These are phyloP conservation scores for Gossypium trilobum DNA, from an alignment of 441 rosid genomes.

Conservation along the genomic window DNA sequence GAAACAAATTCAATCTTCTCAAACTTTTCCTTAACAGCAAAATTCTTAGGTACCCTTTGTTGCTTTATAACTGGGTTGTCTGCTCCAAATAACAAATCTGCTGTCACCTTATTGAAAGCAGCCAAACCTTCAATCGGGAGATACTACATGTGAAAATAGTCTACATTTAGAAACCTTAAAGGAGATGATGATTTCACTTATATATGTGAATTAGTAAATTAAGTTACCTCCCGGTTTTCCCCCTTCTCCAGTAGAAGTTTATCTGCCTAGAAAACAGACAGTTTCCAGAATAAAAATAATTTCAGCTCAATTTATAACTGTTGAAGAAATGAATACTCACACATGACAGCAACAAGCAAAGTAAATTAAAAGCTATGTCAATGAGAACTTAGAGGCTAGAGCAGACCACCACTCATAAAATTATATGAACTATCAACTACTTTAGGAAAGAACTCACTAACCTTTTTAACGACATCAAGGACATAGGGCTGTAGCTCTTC, in stretches of 20 bases:
- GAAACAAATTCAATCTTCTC: neutral
- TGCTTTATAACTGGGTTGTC: conserved; percentile 62
- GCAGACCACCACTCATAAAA: neutral
- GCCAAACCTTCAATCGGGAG: conserved; percentile 95
- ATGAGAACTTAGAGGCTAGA: neutral
- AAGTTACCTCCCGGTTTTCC: conserved; percentile 82
- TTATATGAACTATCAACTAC: conserved; percentile 2
- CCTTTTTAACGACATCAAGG: conserved; percentile 92
- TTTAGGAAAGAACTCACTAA: conserved; percentile 13
- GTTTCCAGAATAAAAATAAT: conserved; percentile 5
- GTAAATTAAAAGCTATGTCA: neutral
- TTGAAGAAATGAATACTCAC: conserved; percentile 3
- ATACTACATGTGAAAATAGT: conserved; percentile 45
- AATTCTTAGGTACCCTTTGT: conserved; percentile 45
- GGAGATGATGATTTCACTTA: neutral
- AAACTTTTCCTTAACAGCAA: neutral
- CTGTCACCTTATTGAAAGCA: conserved; percentile 82
- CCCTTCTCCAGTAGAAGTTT: conserved; percentile 77
- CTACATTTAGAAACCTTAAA: neutral
- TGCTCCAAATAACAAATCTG: conserved; percentile 77
- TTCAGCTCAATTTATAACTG: neutral
- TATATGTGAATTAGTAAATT: conserved; percentile 4
- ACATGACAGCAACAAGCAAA: neutral
- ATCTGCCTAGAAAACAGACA: conserved; percentile 57
- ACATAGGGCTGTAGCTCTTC: conserved; percentile 94